These are phyloP conservation scores for Populus nigra DNA, from an alignment of 345 rosid species.

Conservation along the genomic window DNA sequence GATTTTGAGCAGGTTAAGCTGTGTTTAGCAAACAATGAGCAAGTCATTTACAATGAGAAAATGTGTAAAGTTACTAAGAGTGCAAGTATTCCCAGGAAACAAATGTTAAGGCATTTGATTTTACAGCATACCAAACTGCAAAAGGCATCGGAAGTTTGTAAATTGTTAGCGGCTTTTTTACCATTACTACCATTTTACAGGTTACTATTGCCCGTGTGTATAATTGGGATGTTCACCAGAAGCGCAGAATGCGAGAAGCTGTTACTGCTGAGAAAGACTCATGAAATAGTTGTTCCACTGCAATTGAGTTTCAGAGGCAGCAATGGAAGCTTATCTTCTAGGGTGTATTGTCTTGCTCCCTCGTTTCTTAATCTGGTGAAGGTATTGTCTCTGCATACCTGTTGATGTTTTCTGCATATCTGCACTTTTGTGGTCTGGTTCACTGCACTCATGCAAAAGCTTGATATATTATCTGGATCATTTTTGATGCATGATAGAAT, in stretches of 20 bases:
- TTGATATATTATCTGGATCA: constrained; percentile 5
- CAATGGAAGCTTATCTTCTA: not conserved
- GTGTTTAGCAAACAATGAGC: too few species aligned
- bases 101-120: not conserved
- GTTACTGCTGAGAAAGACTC: constrained; percentile 37
- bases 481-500: not conserved
- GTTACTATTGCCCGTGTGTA: constrained; percentile 83
- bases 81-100: not conserved
- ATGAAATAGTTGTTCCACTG: constrained; percentile 21
- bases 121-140: not conserved
- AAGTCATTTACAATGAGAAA: too few species aligned
- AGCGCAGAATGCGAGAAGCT: constrained; percentile 60
- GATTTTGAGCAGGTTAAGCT: too few species aligned
- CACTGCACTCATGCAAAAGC: not conserved
- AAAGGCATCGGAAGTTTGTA: not conserved
- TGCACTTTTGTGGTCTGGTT: constrained; percentile 1
- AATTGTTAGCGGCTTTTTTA: not conserved
- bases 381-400: constrained; percentile 12
- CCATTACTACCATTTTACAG: constrained; percentile 33
- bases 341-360: constrained; percentile 18
- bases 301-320: not conserved
- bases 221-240: constrained; percentile 88
- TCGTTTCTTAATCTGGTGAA: constrained; percentile 9
- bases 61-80: too few species aligned
- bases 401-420: not conserved